Base-by-base conservation (phyloP, 108 stramenopile species). In the Bacterosira constricta region DNA sequence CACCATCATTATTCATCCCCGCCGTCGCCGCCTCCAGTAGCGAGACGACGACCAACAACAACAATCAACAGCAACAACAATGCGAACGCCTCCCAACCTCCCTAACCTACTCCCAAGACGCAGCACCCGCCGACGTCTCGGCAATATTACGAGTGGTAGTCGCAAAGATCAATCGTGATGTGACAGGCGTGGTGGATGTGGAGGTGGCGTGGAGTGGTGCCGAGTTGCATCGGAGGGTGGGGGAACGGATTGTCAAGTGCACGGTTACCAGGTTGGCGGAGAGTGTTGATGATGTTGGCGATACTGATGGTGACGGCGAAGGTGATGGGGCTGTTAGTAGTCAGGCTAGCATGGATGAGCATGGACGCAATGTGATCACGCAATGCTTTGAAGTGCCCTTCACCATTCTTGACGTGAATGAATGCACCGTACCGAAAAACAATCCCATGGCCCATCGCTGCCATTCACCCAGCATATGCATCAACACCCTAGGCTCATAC, bases 321-420 rank as follows among this genome's bases (percentile, higher is more conserved):
- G 38, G 23, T 11, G 35, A 34, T 6, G 20, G 17, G 47, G 47
- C 15, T 52, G 4, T 18, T 27, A 34, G n/a, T n/a, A n/a, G n/a
- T n/a, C n/a, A n/a, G n/a, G 75, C 54, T 35, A 1, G 23, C 31
- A 18, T 67, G 4, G 85, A 88, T 27, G 63, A 83, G 20, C 53
- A 52, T 8, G 87, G 85, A 7, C 42, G 84, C 17, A 54, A 80
- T 8, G 79, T 87, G 0, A 71, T 85, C 15, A 66, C 79, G 1
- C 88, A 91, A 60, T 97, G 96, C 73, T 94, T 96, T 71, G 80
- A 88, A 17, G 85, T 97, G 41, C 92, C 92, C 31, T 91, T 97
- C 56, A 75, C 84, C 18, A 95, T 97, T 67, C 49, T 79, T 39
- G 96, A 97, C 76, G 92, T 91, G 8, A 71, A 97, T 61, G 96